Evolutionary conservation across 306 rosid species (phyloP).

Genomic region (Chamaecrista fasciculata): DNA sequence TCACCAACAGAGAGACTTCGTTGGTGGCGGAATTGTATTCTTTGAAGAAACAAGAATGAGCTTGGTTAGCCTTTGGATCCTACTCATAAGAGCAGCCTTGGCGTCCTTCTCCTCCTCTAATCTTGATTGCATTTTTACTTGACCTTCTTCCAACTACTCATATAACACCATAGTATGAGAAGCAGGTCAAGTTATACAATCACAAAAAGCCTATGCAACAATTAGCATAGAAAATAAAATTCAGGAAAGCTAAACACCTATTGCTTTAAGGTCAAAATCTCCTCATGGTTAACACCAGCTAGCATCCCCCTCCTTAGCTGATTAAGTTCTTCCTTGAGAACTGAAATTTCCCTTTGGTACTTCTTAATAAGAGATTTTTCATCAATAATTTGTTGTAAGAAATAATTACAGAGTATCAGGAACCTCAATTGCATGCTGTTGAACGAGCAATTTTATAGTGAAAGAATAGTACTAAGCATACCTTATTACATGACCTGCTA

Average conservation of each 20-base stretch:
- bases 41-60: constrained; percentile 97
- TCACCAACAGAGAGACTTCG: constrained; percentile 71
- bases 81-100: too few species aligned
- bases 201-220: too few species aligned
- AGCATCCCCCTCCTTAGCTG: too few species aligned
- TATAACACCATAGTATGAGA: too few species aligned
- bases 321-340: too few species aligned
- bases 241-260: constrained; percentile 52
- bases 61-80: constrained; percentile 90
- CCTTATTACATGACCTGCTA: constrained; percentile 97
- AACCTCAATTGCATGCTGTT: constrained; percentile 19
- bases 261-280: constrained; percentile 77
- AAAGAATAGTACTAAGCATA: constrained; percentile 29
- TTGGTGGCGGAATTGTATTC: constrained; percentile 84
- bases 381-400: constrained; percentile 76
- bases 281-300: too few species aligned
- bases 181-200: too few species aligned
- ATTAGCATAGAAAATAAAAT: constrained; percentile 20
- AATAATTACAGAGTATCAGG: constrained; percentile 28
- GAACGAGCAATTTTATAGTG: constrained; percentile 9
- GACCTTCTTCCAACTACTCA: too few species aligned
- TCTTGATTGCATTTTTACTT: too few species aligned
- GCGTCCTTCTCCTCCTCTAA: too few species aligned
- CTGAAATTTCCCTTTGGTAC: constrained; percentile 95
- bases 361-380: constrained; percentile 96